Percentiles rank a stretch among this genome's conserved stretches.
Conservation (phyloP, 805 yeast genomes). For the Ogataea glucozyma region DNA sequence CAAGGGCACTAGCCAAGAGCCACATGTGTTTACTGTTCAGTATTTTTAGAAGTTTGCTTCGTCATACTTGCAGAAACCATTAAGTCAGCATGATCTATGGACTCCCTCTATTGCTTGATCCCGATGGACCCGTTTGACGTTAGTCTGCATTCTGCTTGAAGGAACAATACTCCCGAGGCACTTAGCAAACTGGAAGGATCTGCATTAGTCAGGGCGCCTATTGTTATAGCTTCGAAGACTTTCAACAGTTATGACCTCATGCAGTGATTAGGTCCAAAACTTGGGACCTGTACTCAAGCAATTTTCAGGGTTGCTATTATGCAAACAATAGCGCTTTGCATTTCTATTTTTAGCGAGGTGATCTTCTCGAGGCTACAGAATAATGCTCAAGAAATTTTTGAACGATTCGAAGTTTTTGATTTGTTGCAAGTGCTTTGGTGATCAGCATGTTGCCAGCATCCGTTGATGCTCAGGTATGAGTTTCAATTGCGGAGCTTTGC, state of each 20-base stretch:
- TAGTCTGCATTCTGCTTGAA: background rate
- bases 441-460: no score
- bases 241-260: slow-evolving; percentile 5
- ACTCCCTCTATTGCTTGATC: background rate
- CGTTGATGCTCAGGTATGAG: no score
- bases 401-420: no score
- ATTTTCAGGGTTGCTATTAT: background rate
- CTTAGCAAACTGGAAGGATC: background rate
- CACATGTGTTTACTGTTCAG: background rate
- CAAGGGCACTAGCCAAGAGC: no score
- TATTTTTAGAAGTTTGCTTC: slow-evolving; percentile 2
- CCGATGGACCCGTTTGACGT: background rate
- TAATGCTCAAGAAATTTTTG: no score
- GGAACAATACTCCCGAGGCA: slow-evolving; percentile 1
- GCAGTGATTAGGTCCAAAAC: background rate
- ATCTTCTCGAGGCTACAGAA: no score
- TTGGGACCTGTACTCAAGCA: slow-evolving; percentile 1
- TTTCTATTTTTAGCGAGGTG: no score
- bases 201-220: background rate
- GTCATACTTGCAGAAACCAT: no score
- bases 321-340: no score
- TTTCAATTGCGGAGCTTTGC: no score
- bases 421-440: no score
- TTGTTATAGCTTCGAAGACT: background rate
- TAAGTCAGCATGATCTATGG: background rate